These are phyloP conservation scores for Monosporascus sp. DNA, from an alignment of 2,329 filamentous ascomycete genomes.

Conservation along the genomic window DNA sequence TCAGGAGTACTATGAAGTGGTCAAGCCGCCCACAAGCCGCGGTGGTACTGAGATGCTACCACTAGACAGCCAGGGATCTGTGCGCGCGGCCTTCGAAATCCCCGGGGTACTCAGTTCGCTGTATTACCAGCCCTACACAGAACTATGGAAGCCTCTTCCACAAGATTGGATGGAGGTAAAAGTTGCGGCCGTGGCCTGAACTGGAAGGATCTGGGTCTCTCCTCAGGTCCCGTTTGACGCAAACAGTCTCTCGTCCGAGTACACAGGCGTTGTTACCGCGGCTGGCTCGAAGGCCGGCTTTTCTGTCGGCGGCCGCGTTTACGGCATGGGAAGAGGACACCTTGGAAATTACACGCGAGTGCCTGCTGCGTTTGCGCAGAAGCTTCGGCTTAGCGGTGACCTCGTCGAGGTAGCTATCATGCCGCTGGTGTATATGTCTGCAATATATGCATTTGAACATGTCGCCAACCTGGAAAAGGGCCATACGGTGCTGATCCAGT, in stretches of 20 bases:
- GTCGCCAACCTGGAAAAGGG: conserved; percentile 14
- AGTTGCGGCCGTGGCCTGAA: conserved; percentile 24
- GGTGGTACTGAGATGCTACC: too few relatives aligned
- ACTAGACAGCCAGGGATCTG: conserved; percentile 12
- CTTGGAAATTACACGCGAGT: conserved; percentile 21
- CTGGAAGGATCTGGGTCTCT: conserved; percentile 19
- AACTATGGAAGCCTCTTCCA: conserved; percentile 11
- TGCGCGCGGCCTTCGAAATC: conserved; percentile 21
- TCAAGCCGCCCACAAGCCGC: too few relatives aligned
- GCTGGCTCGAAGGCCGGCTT: conserved; percentile 13
- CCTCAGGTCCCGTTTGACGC: conserved; percentile 17
- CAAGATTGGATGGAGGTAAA: conserved; percentile 21
- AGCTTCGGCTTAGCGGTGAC: conserved; percentile 12
- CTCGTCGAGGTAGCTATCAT: conserved; percentile 15
- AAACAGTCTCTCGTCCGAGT: conserved; percentile 14
- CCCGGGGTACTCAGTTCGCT: conserved; percentile 23
- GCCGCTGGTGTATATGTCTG: conserved; percentile 20
- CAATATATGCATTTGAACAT: conserved; percentile 22
- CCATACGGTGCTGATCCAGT: conserved; percentile 20
- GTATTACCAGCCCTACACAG: conserved; percentile 19
- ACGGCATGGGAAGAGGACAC: conserved; percentile 15
- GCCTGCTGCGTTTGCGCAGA: conserved; percentile 14
- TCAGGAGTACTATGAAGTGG: too few relatives aligned
- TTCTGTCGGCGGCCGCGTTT: conserved; percentile 19
- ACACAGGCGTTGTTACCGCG: conserved; percentile 12